phyloP scores from a whole-genome alignment of 805 yeast genomes.

The Starmerella bombi region DNA sequence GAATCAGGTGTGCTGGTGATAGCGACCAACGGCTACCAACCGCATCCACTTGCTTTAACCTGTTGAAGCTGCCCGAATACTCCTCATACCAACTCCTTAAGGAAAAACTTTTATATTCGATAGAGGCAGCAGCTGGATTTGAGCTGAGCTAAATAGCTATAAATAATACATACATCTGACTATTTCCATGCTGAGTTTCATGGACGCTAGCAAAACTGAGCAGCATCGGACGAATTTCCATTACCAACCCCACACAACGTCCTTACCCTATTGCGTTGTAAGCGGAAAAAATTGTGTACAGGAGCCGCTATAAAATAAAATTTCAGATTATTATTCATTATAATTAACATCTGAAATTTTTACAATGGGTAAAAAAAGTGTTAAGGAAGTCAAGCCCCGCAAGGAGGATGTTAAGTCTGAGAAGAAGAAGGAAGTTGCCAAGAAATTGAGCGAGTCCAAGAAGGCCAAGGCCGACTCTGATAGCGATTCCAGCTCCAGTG shows the following conservation, averaged over 20 bases:
- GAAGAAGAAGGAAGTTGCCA: conserved; percentile 4
- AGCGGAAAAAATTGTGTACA: not conserved
- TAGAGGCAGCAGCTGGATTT: conserved; percentile 73
- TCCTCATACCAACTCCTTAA: conserved; percentile 42
- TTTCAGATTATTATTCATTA: too few relatives aligned
- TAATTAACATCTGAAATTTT: not conserved
- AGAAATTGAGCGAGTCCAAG: conserved; percentile 8
- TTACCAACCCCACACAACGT: not conserved
- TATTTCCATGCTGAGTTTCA: too few relatives aligned
- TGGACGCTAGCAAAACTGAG: too few relatives aligned
- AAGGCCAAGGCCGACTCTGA: conserved; percentile 7
- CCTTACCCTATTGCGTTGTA: not conserved
- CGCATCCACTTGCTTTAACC: conserved; percentile 83
- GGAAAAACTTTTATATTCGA: conserved; percentile 61
- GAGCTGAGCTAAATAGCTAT: conserved; percentile 35
- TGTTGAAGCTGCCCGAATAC: conserved; percentile 78
- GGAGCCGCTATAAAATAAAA: conserved; percentile 1
- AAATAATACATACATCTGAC: too few relatives aligned
- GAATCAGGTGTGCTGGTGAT: conserved; percentile 49
- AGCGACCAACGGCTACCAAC: conserved; percentile 56
- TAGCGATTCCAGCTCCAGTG: conserved; percentile 11
- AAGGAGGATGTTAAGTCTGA: conserved; percentile 7
- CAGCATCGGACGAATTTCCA: too few relatives aligned
- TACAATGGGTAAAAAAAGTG: conserved; percentile 13
- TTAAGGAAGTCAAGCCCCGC: conserved; percentile 10